Conservation (phyloP, 495 filamentous ascomycete species). For the Neurospora sp. region DNA sequence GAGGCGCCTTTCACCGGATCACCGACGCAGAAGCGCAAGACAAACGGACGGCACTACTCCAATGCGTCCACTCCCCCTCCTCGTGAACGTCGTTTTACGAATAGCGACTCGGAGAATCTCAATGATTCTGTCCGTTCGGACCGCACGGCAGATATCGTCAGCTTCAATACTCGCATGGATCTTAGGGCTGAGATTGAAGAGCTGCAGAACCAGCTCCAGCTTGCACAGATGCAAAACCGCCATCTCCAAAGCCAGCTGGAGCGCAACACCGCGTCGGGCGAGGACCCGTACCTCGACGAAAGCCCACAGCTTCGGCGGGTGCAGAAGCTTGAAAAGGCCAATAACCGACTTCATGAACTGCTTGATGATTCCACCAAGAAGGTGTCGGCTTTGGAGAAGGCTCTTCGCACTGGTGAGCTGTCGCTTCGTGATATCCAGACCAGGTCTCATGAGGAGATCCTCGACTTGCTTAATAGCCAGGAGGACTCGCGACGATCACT, state of each 20-base stretch:
- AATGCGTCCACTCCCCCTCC: conserved; percentile 56
- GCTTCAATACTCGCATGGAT: conserved; percentile 85
- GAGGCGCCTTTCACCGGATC: conserved; percentile 67
- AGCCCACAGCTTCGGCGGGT: conserved; percentile 73
- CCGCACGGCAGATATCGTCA: conserved; percentile 76
- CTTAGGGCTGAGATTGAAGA: conserved; percentile 84
- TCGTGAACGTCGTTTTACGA: conserved; percentile 46
- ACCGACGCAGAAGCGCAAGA: conserved; percentile 64
- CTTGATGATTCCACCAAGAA: conserved; percentile 93
- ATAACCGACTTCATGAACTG: conserved; percentile 85
- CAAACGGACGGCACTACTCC: conserved; percentile 61
- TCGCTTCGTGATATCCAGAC: conserved; percentile 87
- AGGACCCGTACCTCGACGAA: conserved; percentile 60
- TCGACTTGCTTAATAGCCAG: conserved; percentile 86
- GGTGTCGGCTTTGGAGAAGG: conserved; percentile 81
- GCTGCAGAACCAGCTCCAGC: conserved; percentile 87
- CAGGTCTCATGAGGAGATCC: conserved; percentile 88
- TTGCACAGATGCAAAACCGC: conserved; percentile 91
- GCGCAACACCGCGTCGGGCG: conserved; percentile 38
- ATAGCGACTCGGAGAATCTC: conserved; percentile 47
- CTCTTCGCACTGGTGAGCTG: conserved; percentile 77
- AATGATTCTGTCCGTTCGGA: conserved; percentile 81
- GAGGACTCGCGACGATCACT: conserved; percentile 78
- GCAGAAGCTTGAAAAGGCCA: conserved; percentile 86
- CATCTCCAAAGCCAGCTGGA: conserved; percentile 86